Base-by-base conservation (phyloP, 352 stramenopile genomes). In the Pelagophyceae sp. region DNA sequence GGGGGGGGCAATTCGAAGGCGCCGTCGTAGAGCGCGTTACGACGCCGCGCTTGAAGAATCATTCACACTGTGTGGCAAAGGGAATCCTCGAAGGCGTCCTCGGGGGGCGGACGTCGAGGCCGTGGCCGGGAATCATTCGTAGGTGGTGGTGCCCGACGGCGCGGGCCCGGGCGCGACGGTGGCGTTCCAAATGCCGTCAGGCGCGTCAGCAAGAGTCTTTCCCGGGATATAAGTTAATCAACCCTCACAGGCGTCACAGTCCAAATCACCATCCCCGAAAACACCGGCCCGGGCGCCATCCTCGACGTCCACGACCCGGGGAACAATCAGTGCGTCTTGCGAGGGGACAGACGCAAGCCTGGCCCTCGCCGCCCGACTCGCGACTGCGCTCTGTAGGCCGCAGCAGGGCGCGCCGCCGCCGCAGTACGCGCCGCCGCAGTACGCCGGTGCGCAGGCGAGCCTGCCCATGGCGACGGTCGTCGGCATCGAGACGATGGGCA, bases 121-220 rank as follows among this genome's bases (percentile, higher is more conserved):
- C n/a, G n/a, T n/a, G n/a, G n/a, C n/a, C n/a, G n/a, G n/a, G n/a
- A n/a, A n/a, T n/a, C n/a, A n/a, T n/a, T n/a, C n/a, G 29, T 31
- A 71, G 61, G 61, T 71, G 15, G 3, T 29, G 61, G 61, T 71
- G 15, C 61, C 61, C 61, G 61, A 71, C n/a, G 61, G 61, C n/a
- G 61, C n/a, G n/a, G 61, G 15, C 3, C 61, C 61, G 15, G 61
- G 61, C n/a, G 25, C 3, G 15, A 37, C 19, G 3, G 6, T 35
- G 15, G 29, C 33, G n/a, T 37, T 40, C 61, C 1, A 2, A 27
- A 71, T 71, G 61, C 61, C 61, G 3, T 71, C 54, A 63, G 54
- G 54, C 15, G 29, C 54, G 11, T 6, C 40, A 20, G 6, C 40
- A 6, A 54, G 6, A 6, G 40, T 20, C 40, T 6, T 20, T 20